Conservation (phyloP, 2,329 filamentous ascomycete genomes). For the Aureobasidium sp. region DNA sequence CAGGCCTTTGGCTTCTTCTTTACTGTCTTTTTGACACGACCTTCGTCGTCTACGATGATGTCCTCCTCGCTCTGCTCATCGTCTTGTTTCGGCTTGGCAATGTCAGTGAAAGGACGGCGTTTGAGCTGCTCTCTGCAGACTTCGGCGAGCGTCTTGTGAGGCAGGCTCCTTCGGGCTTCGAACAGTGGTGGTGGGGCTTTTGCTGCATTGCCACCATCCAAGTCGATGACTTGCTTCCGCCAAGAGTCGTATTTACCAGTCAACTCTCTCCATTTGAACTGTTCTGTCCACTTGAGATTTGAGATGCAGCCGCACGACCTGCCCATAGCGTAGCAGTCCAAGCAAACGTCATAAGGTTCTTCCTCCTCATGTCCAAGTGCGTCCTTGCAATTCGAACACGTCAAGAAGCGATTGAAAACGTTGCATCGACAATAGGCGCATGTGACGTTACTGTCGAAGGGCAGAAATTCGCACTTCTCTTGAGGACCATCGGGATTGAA, state of each 20-base stretch:
- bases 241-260: slow-evolving; percentile 71
- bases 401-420: slow-evolving; percentile 94
- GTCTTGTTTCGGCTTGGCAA: slow-evolving; percentile 51
- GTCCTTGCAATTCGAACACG: slow-evolving; percentile 75
- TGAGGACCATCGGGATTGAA: slow-evolving; percentile 56
- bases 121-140: slow-evolving; percentile 88
- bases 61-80: slow-evolving; percentile 41
- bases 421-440: slow-evolving; percentile 95
- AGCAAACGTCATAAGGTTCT: slow-evolving; percentile 89
- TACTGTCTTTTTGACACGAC: slow-evolving; percentile 53
- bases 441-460: slow-evolving; percentile 84
- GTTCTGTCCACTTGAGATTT: slow-evolving; percentile 80
- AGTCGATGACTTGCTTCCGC: slow-evolving; percentile 67
- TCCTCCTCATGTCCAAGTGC: slow-evolving; percentile 57
- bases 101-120: slow-evolving; percentile 71
- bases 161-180: slow-evolving; percentile 55
- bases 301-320: slow-evolving; percentile 86
- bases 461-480: slow-evolving; percentile 66
- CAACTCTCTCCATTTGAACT: slow-evolving; percentile 78
- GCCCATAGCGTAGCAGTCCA: slow-evolving; percentile 98
- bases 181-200: slow-evolving; percentile 62
- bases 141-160: slow-evolving; percentile 75
- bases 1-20: slow-evolving; percentile 48
- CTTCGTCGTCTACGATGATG: slow-evolving; percentile 56
- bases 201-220: slow-evolving; percentile 57